phyloP scores from a whole-genome alignment of 805 yeast genomes.

The Ogataea trehaloabstinens region DNA sequence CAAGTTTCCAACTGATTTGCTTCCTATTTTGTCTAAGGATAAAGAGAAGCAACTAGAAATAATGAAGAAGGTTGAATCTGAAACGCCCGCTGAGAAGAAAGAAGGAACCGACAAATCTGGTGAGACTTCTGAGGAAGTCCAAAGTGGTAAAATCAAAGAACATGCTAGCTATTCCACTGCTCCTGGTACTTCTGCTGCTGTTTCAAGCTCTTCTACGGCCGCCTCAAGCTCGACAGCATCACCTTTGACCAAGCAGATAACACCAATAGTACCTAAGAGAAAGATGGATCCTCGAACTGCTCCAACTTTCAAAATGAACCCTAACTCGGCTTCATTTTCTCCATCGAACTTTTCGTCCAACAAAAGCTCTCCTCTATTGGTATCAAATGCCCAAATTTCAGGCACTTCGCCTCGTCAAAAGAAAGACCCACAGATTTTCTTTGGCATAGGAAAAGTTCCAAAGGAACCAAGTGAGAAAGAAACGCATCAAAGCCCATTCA shows the following conservation, averaged over 20 bases:
- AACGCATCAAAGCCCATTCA: slow-evolving; percentile 33
- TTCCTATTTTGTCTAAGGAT: slow-evolving; percentile 70
- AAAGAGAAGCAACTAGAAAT: slow-evolving; percentile 64
- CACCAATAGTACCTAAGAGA: slow-evolving; percentile 34
- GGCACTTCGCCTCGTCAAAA: slow-evolving; percentile 18
- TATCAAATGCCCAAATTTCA: slow-evolving; percentile 4
- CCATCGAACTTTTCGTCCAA: slow-evolving; percentile 35
- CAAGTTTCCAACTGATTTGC: slow-evolving; percentile 54
- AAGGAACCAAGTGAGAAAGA: slow-evolving; percentile 16
- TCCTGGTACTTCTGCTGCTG: neutral
- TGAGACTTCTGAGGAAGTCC: neutral
- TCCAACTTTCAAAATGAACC: slow-evolving; percentile 67
- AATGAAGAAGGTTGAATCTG: slow-evolving; percentile 29
- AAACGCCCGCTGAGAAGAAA: neutral
- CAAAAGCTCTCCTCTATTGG: slow-evolving; percentile 18
- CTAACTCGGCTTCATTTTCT: slow-evolving; percentile 64
- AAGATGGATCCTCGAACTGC: slow-evolving; percentile 53
- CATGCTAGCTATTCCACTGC: neutral
- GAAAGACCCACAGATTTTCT: slow-evolving; percentile 32
- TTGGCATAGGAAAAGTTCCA: slow-evolving; percentile 36
- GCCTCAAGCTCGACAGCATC: neutral
- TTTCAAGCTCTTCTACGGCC: neutral
- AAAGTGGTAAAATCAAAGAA: neutral
- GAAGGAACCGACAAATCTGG: neutral
- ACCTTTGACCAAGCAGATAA: slow-evolving; percentile 5